Percentiles rank a stretch among this genome's conserved stretches.
Evolutionary conservation across 345 rosid species (phyloP).

Genomic region (Murraya paniculata): DNA sequence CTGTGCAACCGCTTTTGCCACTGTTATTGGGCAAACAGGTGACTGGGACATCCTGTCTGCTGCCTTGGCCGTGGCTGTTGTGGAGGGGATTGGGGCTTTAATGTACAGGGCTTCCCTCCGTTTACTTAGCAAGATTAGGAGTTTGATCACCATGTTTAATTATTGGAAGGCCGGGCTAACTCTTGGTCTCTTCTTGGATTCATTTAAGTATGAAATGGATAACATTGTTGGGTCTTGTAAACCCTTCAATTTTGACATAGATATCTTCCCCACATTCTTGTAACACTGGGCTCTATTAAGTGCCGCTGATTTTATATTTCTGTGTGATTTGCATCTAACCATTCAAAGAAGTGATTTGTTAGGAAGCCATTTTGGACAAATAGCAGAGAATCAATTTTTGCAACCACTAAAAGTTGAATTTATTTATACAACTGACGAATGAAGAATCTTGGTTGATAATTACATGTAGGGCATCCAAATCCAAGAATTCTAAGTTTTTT

Average conservation of each 20-base stretch:
- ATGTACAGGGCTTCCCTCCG: conserved; percentile 70
- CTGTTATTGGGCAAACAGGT: conserved; percentile 94
- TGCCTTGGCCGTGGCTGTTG: conserved; percentile 68
- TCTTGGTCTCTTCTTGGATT: conserved; percentile 92
- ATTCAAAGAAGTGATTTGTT: neutral
- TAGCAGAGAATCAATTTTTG: neutral
- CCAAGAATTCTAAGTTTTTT: neutral
- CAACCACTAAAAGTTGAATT: neutral
- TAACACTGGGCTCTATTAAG: neutral
- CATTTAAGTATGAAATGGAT: conserved; percentile 68
- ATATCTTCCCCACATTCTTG: conserved; percentile 21
- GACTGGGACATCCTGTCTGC: conserved; percentile 99
- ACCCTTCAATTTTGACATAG: conserved; percentile 26
- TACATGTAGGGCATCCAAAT: neutral
- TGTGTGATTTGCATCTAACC: neutral
- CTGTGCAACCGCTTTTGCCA: conserved; percentile 79
- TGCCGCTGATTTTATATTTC: neutral
- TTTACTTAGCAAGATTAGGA: conserved; percentile 41
- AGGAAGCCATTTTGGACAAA: neutral
- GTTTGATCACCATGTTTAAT: conserved; percentile 66
- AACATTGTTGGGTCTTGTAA: conserved; percentile 21
- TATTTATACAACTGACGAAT: neutral
- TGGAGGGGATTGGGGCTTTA: conserved; percentile 91
- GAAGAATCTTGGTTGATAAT: neutral
- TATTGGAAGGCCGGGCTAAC: conserved; percentile 91